Percentiles rank a stretch among this genome's conserved stretches.
Evolutionary conservation across 306 rosid species (phyloP).

Genomic region (Alnus rubra): DNA sequence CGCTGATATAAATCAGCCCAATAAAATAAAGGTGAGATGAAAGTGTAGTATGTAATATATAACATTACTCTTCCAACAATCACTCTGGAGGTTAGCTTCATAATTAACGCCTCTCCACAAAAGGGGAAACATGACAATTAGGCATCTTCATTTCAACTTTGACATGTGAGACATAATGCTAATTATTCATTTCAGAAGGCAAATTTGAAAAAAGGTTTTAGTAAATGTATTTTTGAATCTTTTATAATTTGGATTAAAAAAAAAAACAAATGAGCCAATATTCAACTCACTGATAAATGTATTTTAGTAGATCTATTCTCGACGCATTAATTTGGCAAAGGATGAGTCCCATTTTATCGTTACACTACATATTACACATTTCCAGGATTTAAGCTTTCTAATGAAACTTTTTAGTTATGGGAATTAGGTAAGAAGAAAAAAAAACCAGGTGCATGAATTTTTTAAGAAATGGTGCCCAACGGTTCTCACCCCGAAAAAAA

Average conservation of each 20-base stretch:
- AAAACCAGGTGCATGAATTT: neutral
- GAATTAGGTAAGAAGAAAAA: no score
- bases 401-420: no score
- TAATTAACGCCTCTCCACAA: neutral
- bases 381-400: no score
- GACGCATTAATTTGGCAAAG: no score
- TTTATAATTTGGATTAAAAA: neutral
- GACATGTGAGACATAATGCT: neutral
- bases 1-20: no score
- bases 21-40: no score
- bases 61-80: no score
- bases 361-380: no score
- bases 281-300: neutral
- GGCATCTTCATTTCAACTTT: neutral
- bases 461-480: neutral
- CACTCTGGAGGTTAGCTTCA: neutral
- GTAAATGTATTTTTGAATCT: neutral
- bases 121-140: neutral
- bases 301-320: neutral
- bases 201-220: neutral
- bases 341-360: no score
- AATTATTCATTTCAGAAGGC: neutral
- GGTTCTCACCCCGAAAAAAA: neutral
- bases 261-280: neutral
- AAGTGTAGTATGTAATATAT: no score